Evolutionary conservation across 495 filamentous ascomycete species (phyloP), one percentile per base, ranked within the genome.

Genomic region (Hyaloscypha variabilis): DNA sequence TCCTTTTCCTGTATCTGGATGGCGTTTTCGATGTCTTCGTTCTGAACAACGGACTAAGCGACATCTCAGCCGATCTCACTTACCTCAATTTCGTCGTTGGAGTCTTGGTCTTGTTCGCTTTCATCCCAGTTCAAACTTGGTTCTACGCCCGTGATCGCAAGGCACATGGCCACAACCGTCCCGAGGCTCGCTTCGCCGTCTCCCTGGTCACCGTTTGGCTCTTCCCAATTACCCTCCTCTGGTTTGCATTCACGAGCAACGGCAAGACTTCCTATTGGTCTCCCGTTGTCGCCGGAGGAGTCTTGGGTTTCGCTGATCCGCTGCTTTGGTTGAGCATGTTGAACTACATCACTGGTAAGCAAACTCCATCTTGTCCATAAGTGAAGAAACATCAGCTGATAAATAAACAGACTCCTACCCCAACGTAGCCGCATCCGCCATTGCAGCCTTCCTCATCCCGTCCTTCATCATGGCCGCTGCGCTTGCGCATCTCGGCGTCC

Each of bases 391-490:
- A 31, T 8, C 5, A 65, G 8, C 2, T n/a, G 23, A 64, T 23
- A 11, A 23, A 36, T 17, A 10, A 25, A 24, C 56, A 60, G 75
- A 78, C 67, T 73, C 72, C 10, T 78, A 78, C 52, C 76, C 76
- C 25, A 75, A 78, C 60, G 73, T 78, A 6, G 76, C 75, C 19
- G 76, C 62, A 5, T 72, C 68, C 23, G 76, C 76, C 2, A 74
- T 78, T 55, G 75, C 76, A n/a, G 75, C 76, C 11, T 78, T 78
- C 64, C 65, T 78, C 31, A 76, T 78, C 63, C 76, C 76, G 1
- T 72, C 69, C 31, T 77, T 76, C 51, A 42, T 76, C 36, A 67
- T 78, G 36, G 75, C 75, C 34, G 76, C 76, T n/a, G 75, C 59
- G 51, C 73, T 73, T 26, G 75, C 74, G 13, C 76, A 78, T 73